Conservation (phyloP, 768 basidiomycete genomes). For the Glaciozyma antarctica region DNA sequence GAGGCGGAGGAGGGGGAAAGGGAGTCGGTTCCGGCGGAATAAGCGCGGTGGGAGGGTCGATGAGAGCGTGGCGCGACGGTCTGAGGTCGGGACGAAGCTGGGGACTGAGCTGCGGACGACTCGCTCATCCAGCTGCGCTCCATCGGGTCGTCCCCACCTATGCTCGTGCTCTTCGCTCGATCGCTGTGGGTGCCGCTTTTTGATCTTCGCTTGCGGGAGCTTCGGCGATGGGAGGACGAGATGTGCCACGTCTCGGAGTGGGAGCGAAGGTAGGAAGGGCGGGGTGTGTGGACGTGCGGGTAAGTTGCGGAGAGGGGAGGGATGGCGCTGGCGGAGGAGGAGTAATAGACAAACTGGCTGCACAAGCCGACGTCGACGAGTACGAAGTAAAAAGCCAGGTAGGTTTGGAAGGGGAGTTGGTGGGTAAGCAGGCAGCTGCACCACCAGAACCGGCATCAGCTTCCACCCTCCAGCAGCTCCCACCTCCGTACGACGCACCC, state of each 20-base stretch:
- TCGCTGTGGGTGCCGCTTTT: not conserved
- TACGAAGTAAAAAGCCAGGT: slow-evolving; percentile 85
- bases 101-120: not conserved
- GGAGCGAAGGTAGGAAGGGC: not conserved
- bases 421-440: slow-evolving; percentile 70
- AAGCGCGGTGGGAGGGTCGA: not conserved
- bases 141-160: slow-evolving; percentile 4
- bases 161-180: not conserved
- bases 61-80: not conserved
- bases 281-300: slow-evolving; percentile 9
- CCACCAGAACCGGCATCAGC: not conserved
- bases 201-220: not conserved
- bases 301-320: slow-evolving; percentile 7
- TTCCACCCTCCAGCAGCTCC: not conserved
- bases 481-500: slow-evolving; percentile 39
- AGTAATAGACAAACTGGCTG: slow-evolving; percentile 61
- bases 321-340: slow-evolving; percentile 6
- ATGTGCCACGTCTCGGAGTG: not conserved
- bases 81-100: not conserved
- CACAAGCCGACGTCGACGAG: slow-evolving; percentile 67
- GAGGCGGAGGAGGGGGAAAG: not conserved
- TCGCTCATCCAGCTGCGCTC: slow-evolving; percentile 21
- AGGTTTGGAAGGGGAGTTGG: slow-evolving; percentile 83
- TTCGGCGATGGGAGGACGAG: not conserved
- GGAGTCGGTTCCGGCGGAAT: not conserved